A percentile compares a stretch with the other conserved stretches of the same genome.
Evolutionary conservation across 495 filamentous ascomycete species (phyloP).

Genomic region (Barbatosphaeria neglecta): DNA sequence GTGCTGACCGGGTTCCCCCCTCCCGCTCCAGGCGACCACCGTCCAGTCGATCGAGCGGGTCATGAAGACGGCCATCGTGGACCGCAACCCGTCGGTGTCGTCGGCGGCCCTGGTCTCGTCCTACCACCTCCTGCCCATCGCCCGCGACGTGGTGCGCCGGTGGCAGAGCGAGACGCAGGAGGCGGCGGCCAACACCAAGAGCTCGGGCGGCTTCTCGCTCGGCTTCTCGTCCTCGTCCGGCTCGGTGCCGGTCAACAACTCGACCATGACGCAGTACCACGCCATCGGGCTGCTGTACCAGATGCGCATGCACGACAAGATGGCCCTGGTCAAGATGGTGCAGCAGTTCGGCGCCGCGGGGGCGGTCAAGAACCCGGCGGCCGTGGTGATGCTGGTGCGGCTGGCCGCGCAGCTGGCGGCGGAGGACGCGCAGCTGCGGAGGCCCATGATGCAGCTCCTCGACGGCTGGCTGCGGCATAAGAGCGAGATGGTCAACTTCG

Average conservation of each 20-base stretch:
- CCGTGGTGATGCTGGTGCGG: conserved; percentile 81
- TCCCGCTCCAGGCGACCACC: conserved; percentile 94
- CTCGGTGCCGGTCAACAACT: conserved; percentile 62
- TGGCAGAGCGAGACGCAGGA: conserved; percentile 99
- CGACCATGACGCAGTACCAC: conserved; percentile 96
- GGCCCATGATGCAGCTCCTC: conserved; percentile 87
- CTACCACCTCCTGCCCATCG: conserved; percentile 94
- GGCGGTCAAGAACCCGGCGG: conserved; percentile 87
- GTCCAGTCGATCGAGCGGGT: conserved; percentile 96
- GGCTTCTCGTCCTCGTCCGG: conserved; percentile 70
- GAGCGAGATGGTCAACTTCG: conserved; percentile 99
- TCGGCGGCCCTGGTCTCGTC: conserved; percentile 95
- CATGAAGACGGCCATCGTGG: conserved; percentile 98
- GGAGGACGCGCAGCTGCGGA: conserved; percentile 78
- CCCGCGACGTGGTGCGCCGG: conserved; percentile 85
- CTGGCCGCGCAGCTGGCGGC: conserved; percentile 91
- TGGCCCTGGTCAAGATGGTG: conserved; percentile 99
- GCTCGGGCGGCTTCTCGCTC: conserved; percentile 75
- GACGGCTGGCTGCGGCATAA: conserved; percentile 97
- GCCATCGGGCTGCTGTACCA: conserved; percentile 96
- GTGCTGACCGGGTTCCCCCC: too few species aligned
- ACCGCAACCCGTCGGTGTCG: conserved; percentile 96
- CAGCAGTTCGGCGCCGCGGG: conserved; percentile 91
- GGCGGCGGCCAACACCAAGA: conserved; percentile 81
- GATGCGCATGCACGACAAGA: conserved; percentile 94